Evolutionary conservation across 2,329 filamentous ascomycete genomes (phyloP), one percentile per base, ranked within the genome.

Genomic region (Monosporascus sp.): DNA sequence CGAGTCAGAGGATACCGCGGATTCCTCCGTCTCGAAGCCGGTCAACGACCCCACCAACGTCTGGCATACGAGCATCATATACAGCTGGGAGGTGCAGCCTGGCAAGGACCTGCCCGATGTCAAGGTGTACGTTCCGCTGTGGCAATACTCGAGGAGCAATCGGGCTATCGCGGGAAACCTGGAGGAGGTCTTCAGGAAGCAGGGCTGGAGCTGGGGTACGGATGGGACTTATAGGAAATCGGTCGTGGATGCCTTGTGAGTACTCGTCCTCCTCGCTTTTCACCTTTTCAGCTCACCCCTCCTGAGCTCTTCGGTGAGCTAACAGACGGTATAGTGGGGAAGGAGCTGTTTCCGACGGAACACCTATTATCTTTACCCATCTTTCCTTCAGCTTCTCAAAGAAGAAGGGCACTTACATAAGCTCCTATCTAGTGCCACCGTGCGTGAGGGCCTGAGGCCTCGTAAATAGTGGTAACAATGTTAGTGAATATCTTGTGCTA

Each of bases 111-210:
- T 56, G 17, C 64, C 64, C 22, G 57, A 60, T 17, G 61, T 62
- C 20, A 66, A 64, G 56, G 52, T 60, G 5, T 66, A 66, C 51
- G 60, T 66, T 1, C 64, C 64, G n/a, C 31, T 63, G 35, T 58
- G 57, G n/a, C 61, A 65, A 36, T 65, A 43, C 39, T 43, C 39
- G 39, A 43, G 18, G 18, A 43, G 39, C 18, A 43, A 43, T 24
- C 17, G 18, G 22, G 7, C 39, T 5, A 43, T 43, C 9, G 39
- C 20, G 18, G 11, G 18, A 20, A 43, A 43, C 14, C 39, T 43
- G 5, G 39, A 41, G n/a, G 20, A 43, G 18, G 20, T 43, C 17
- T 43, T 43, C 39, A 20, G 22, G 39, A 43, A 43, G 39, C 39
- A 24, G 39, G 39, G 39, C 18, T 24, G 39, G 9, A 24, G 39